phyloP scores from a whole-genome alignment of 116 monocot genomes.

The Cymodocea nodosa region DNA sequence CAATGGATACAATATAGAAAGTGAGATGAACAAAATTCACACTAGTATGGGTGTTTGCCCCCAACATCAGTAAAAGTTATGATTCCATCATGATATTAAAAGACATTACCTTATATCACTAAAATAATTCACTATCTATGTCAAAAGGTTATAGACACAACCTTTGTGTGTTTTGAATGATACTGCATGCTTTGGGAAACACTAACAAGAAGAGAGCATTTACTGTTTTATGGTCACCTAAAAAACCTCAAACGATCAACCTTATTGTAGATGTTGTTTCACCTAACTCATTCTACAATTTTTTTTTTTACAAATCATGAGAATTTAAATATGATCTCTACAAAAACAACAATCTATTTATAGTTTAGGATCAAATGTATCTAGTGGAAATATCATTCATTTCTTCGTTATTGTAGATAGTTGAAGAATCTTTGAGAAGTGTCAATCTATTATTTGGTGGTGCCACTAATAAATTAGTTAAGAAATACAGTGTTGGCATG shows the following conservation, averaged over 20 bases:
- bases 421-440: slow-evolving; percentile 59
- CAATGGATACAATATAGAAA: too few relatives aligned
- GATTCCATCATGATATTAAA: not conserved
- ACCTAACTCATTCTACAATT: not conserved
- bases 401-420: slow-evolving; percentile 31
- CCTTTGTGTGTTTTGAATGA: not conserved
- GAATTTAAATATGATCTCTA: too few relatives aligned
- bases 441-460: slow-evolving; percentile 53
- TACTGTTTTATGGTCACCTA: slow-evolving; percentile 81
- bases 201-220: slow-evolving; percentile 67
- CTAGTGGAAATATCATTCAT: not conserved
- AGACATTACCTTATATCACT: too few relatives aligned
- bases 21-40: too few relatives aligned
- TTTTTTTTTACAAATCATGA: too few relatives aligned
- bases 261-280: not conserved
- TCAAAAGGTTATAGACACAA: not conserved
- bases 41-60: slow-evolving; percentile 88
- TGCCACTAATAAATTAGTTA: slow-evolving; percentile 36
- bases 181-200: slow-evolving; percentile 83
- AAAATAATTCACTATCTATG: not conserved
- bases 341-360: too few relatives aligned
- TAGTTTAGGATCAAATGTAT: too few relatives aligned
- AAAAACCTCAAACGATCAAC: not conserved
- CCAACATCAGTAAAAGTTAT: slow-evolving; percentile 52
- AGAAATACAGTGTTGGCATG: slow-evolving; percentile 75